Base-by-base conservation (phyloP, 2,329 filamentous ascomycete genomes). In the Aspergillus neotritici region DNA sequence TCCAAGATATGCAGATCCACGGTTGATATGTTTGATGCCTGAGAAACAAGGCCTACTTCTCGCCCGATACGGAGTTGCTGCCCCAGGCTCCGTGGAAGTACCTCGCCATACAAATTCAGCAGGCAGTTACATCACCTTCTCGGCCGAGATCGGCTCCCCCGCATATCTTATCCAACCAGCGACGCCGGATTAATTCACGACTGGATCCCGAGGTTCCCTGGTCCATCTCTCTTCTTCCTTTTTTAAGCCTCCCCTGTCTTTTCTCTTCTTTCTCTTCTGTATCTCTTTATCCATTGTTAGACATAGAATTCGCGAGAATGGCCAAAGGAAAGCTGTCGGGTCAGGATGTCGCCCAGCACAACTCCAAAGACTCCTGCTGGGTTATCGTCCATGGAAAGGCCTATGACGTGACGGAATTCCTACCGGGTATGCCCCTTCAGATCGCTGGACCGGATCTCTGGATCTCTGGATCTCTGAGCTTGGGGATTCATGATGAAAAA, bases 321-420 rank as follows among this genome's bases (percentile, higher is more conserved):
- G 42, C 44, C n/a, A 47, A 53, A 46, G 53, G 51, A 38, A 67
- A 68, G 41, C 63, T 80, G 30, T 75, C 68, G 11, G 77, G 78
- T 52, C 69, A 74, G 33, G 75, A 81, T 47, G 70, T 87, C 46
- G 80, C 80, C 43, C 73, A 88, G 71, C 91, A 97, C 74, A 85
- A 85, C 70, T 84, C 74, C 57, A 78, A 79, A 57, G 81, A 94
- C 56, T 91, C 87, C 39, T 94, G 89, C 71, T 95, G 89, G 89
- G 87, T 94, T 35, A 87, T 94, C 60, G 79, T 94, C 47, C 86
- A 94, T 68, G 86, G 87, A 48, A 86, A 86, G 68, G 87, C 83
- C 44, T 94, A 94, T 71, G 88, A 94, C 74, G 87, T 94, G 46
- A 94, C 88, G 4, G 86, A 90, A 34, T 93, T 93, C 64, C 69